Conservation (phyloP, 2,329 filamentous ascomycete species). For the Bipolaris victoriae region DNA sequence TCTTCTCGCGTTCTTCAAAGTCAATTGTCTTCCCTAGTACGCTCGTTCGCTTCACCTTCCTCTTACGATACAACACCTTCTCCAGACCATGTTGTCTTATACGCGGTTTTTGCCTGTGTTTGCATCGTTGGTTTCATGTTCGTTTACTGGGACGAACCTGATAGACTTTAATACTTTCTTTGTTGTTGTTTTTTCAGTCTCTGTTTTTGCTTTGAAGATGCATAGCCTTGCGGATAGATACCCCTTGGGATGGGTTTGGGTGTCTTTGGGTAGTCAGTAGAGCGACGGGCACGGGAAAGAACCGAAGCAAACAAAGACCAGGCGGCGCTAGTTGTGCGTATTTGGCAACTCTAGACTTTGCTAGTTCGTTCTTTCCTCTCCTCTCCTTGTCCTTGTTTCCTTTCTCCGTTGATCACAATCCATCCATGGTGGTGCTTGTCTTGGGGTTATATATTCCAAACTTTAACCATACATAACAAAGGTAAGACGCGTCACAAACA, state of each 20-base stretch:
- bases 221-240: conserved; percentile 22
- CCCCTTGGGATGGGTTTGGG: conserved; percentile 12
- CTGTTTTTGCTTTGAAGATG: conserved; percentile 4
- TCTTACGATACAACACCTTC: background rate
- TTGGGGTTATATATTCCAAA: background rate
- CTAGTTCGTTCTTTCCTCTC: background rate
- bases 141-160: conserved; percentile 4
- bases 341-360: conserved; percentile 7
- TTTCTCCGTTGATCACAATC: too few relatives aligned
- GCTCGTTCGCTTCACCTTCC: background rate
- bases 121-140: conserved; percentile 8
- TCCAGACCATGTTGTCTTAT: background rate
- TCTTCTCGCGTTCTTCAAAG: background rate
- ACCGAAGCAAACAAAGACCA: conserved; percentile 2
- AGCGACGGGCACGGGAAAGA: background rate
- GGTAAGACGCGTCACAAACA: background rate
- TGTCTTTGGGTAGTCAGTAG: conserved; percentile 2
- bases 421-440: too few relatives aligned
- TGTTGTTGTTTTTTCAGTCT: background rate
- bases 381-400: background rate
- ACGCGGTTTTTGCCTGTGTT: conserved; percentile 2
- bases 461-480: background rate
- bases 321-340: background rate
- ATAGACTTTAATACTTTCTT: conserved; percentile 5
- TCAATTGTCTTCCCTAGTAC: background rate